Conservation (phyloP, 2,329 filamentous ascomycete species). For the Fusarium sp. region DNA sequence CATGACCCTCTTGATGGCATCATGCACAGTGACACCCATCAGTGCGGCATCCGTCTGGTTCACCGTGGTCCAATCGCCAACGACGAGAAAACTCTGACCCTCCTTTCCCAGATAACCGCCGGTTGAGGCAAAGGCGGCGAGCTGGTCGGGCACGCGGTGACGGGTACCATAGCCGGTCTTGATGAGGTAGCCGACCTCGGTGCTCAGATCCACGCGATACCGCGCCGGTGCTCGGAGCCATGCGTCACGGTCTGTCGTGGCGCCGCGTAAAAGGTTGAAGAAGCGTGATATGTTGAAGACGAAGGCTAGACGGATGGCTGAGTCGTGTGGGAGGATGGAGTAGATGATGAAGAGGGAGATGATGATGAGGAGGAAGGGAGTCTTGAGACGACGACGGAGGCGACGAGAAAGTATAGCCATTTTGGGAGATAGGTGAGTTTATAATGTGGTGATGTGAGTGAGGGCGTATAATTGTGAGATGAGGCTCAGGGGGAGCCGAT, state of each 20-base stretch:
- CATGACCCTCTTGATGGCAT: conserved; percentile 52
- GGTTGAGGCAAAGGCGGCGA: conserved; percentile 52
- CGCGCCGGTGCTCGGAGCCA: conserved; percentile 51
- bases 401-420: conserved; percentile 42
- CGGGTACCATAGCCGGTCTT: conserved; percentile 65
- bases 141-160: conserved; percentile 56
- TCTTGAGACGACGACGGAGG: conserved; percentile 43
- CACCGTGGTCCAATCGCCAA: conserved; percentile 59
- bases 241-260: conserved; percentile 48
- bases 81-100: conserved; percentile 56
- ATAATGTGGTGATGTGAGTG: conserved; percentile 1
- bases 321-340: conserved; percentile 47
- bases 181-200: conserved; percentile 60
- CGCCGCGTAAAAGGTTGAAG: conserved; percentile 43
- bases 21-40: conserved; percentile 50
- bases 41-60: conserved; percentile 46
- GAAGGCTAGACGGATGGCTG: conserved; percentile 46
- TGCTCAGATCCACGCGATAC: conserved; percentile 55
- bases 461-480: not conserved
- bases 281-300: conserved; percentile 48
- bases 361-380: conserved; percentile 36
- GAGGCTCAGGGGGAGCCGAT: conserved; percentile 14
- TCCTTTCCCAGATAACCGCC: conserved; percentile 49
- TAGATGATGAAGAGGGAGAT: conserved; percentile 42
- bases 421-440: conserved; percentile 15